phyloP scores from a whole-genome alignment of 345 rosid genomes.

The Barbarea vulgaris region DNA sequence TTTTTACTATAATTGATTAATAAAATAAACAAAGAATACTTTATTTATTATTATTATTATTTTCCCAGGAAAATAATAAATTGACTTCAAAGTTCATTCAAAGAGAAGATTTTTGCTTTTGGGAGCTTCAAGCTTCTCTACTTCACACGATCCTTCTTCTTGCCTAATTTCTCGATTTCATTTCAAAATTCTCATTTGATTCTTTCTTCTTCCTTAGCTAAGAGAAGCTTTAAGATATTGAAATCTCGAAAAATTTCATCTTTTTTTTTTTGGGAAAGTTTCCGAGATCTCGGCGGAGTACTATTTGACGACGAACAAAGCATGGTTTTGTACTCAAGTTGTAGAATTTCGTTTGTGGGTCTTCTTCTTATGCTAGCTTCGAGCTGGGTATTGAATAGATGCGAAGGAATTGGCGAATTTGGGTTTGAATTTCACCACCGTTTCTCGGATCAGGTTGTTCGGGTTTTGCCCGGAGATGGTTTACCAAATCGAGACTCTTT shows the following conservation, averaged over 20 bases:
- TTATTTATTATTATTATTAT: not conserved
- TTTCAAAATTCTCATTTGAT: not conserved
- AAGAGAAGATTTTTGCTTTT: slow-evolving; percentile 4
- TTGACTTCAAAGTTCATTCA: slow-evolving; percentile 36
- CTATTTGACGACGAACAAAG: slow-evolving; percentile 18
- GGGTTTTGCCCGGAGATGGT: slow-evolving; percentile 57
- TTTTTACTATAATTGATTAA: slow-evolving; percentile 10
- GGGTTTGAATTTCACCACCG: slow-evolving; percentile 83
- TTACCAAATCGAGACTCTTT: slow-evolving; percentile 69
- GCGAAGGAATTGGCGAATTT: slow-evolving; percentile 50
- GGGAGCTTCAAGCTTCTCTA: slow-evolving; percentile 19
- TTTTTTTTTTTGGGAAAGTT: not conserved
- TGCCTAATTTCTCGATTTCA: slow-evolving; percentile 6
- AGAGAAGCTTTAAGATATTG: not conserved
- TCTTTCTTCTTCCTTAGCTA: slow-evolving; percentile 6
- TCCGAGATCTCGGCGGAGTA: slow-evolving; percentile 42
- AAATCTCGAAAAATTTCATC: not conserved
- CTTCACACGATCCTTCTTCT: slow-evolving; percentile 22
- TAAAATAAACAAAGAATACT: not conserved
- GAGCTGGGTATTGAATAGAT: slow-evolving; percentile 29
- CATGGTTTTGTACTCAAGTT: slow-evolving; percentile 37
- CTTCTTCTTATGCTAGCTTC: not conserved
- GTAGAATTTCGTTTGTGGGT: slow-evolving; percentile 24
- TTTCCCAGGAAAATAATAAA: slow-evolving; percentile 9
- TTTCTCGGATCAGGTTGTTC: slow-evolving; percentile 78